These are phyloP conservation scores for Juglanconis juglandina DNA, from an alignment of 2,329 filamentous ascomycete genomes.

Conservation along the genomic window DNA sequence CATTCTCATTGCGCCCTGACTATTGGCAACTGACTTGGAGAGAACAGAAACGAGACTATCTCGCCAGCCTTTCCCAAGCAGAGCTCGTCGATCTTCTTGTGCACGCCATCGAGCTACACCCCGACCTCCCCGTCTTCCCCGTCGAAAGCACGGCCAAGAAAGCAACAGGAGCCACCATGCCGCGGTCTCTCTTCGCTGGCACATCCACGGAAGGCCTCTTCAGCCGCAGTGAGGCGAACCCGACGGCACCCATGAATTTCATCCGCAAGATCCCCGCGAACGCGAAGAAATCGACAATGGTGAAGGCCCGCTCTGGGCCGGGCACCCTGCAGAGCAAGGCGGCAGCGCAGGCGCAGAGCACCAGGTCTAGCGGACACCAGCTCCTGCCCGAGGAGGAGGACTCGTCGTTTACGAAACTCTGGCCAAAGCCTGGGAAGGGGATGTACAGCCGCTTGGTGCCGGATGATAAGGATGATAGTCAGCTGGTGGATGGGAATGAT, in stretches of 20 bases:
- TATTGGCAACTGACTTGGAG: background rate
- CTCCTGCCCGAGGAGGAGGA: slow-evolving; percentile 25
- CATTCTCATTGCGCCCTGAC: background rate
- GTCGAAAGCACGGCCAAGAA: background rate
- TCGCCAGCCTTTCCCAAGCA: slow-evolving; percentile 57
- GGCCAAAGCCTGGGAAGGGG: slow-evolving; percentile 28
- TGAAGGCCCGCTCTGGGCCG: slow-evolving; percentile 15
- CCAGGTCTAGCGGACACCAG: slow-evolving; percentile 4
- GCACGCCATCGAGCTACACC: slow-evolving; percentile 57
- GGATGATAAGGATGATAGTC: slow-evolving; percentile 25
- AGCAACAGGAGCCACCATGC: slow-evolving; percentile 23
- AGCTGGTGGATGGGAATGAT: slow-evolving; percentile 27
- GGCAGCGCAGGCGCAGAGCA: slow-evolving; percentile 6
- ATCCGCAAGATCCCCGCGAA: slow-evolving; percentile 32
- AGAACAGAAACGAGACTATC: slow-evolving; percentile 57
- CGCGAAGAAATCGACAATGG: slow-evolving; percentile 20
- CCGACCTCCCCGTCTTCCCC: slow-evolving; percentile 66
- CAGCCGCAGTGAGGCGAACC: slow-evolving; percentile 33
- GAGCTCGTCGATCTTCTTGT: slow-evolving; percentile 64
- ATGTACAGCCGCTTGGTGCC: slow-evolving; percentile 25
- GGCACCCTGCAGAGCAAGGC: slow-evolving; percentile 15
- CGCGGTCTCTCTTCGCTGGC: slow-evolving; percentile 24
- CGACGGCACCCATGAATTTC: slow-evolving; percentile 35
- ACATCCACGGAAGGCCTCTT: slow-evolving; percentile 24
- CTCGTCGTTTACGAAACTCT: slow-evolving; percentile 26